phyloP scores from a whole-genome alignment of 805 yeast genomes.

The Wickerhamiella kazuoi region DNA sequence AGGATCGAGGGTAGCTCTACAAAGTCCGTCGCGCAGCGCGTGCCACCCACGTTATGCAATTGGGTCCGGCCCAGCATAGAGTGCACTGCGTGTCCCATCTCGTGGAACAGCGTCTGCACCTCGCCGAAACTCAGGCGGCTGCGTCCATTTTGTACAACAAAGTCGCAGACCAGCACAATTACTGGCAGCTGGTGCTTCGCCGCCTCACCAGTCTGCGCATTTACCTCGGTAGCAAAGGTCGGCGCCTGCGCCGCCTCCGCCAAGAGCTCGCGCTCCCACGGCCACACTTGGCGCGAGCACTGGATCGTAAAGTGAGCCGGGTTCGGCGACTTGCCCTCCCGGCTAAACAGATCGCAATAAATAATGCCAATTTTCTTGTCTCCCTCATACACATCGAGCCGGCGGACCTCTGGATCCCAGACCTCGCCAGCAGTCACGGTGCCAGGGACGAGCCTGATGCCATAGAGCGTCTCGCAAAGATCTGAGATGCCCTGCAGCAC shows the following conservation, averaged over 20 bases:
- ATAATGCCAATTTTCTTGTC: conserved; percentile 59
- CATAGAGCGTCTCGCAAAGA: conserved; percentile 54
- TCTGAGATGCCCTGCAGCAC: conserved; percentile 69
- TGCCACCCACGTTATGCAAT: conserved; percentile 83
- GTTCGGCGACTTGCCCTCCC: conserved; percentile 55
- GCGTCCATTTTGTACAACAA: conserved; percentile 26
- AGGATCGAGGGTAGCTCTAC: conserved; percentile 93
- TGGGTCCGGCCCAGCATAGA: conserved; percentile 88
- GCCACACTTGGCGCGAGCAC: conserved; percentile 59
- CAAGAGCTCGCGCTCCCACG: conserved; percentile 9
- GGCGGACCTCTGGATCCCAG: conserved; percentile 76
- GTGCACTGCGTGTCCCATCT: conserved; percentile 98
- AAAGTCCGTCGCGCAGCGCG: conserved; percentile 89
- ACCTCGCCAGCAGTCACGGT: conserved; percentile 54
- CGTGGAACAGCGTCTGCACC: conserved; percentile 89
- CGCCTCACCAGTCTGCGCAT: conserved; percentile 20
- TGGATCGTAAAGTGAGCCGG: conserved; percentile 95
- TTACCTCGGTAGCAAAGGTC: neutral
- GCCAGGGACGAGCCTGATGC: conserved; percentile 55
- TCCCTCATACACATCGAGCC: conserved; percentile 49
- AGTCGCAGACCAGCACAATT: conserved; percentile 76
- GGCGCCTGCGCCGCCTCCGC: conserved; percentile 1
- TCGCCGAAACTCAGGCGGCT: conserved; percentile 56
- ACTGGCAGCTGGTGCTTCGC: conserved; percentile 67
- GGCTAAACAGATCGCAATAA: conserved; percentile 73